These are phyloP conservation scores for Phytophthora pinifolia DNA, from an alignment of 352 stramenopile species.

Conservation along the genomic window DNA sequence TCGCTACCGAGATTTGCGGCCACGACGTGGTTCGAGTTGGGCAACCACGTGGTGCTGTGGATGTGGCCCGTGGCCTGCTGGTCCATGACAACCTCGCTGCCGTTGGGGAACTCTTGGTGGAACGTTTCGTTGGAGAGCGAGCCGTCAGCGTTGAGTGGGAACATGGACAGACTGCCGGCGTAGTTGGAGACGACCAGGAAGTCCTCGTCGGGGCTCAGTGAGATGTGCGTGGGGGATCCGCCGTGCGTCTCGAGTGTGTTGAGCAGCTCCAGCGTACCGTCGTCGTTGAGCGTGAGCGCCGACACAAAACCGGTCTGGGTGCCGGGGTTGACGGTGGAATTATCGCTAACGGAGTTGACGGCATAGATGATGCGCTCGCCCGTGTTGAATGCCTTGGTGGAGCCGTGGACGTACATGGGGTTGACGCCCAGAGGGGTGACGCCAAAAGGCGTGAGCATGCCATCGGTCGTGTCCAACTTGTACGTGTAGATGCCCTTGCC, in stretches of 20 bases:
- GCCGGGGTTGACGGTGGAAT: constrained; percentile 24
- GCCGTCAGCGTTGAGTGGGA: constrained; percentile 46
- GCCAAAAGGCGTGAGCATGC: constrained; percentile 36
- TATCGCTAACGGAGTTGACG: constrained; percentile 52
- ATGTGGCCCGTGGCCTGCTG: constrained; percentile 52
- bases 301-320: constrained; percentile 52
- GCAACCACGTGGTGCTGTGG: constrained; percentile 69
- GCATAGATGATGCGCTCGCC: constrained; percentile 46
- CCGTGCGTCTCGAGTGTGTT: constrained; percentile 55
- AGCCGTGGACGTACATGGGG: constrained; percentile 60
- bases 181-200: constrained; percentile 72
- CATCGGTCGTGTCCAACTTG: constrained; percentile 44
- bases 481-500: constrained; percentile 67
- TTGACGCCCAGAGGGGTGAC: constrained; percentile 66
- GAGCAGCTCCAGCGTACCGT: constrained; percentile 44
- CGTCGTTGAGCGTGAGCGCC: constrained; percentile 37
- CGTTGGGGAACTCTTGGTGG: constrained; percentile 41
- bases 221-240: constrained; percentile 46
- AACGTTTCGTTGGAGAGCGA: constrained; percentile 38
- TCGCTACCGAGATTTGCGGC: constrained; percentile 67
- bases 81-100: constrained; percentile 36
- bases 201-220: constrained; percentile 44
- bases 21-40: constrained; percentile 40
- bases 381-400: constrained; percentile 27
- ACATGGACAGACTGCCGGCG: constrained; percentile 58